Evolutionary conservation across 2,329 filamentous ascomycete species (phyloP), one percentile per base, ranked within the genome.

Genomic region (Pezicula radicicola): DNA sequence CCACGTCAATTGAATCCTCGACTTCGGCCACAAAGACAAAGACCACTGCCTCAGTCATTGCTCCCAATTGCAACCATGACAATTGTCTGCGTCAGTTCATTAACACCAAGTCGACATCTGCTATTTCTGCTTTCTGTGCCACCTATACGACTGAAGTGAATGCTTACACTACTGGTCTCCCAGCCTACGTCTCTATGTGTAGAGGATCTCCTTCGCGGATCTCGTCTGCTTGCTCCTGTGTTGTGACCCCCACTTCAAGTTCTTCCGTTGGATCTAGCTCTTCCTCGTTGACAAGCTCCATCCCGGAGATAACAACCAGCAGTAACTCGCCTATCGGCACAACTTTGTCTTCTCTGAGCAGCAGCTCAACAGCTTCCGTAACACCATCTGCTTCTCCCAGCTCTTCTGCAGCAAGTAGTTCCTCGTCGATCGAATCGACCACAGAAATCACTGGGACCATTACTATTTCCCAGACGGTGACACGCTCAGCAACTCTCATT

Each of bases 181-280:
- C 61, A n/a, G 16, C 16, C 15, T 63, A 55, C 52, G 54, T 62
- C n/a, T 59, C 59, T 2, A 51, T 59, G 7, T 63, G 61, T 36
- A 36, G 52, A 40, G 48, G 53, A 18, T 55, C 49, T 1, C 59
- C 61, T 27, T 55, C 55, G 6, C 19, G 46, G 25, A 51, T 63
- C 3, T 64, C 63, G 12, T 60, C 58, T 16, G 59, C 58, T 33
- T 63, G 63, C 46, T 63, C 60, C 10, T 63, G 59, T 39, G 41
- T 63, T 30, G 39, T 42, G 8, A 51, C 49, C 27, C 6, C 15
- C 15, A 4, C 25, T 45, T 12, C 19, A 5, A 16, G 10, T 27
- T 28, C 21, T 28, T 45, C 41, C 27, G 12, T 25, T 33, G 48
- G 35, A 10, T 8, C 45, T 30, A 16, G 40, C 7, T 43, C 28